Base-by-base conservation (phyloP, 768 basidiomycete genomes). In the Phlebiopsis flavidoalba region DNA sequence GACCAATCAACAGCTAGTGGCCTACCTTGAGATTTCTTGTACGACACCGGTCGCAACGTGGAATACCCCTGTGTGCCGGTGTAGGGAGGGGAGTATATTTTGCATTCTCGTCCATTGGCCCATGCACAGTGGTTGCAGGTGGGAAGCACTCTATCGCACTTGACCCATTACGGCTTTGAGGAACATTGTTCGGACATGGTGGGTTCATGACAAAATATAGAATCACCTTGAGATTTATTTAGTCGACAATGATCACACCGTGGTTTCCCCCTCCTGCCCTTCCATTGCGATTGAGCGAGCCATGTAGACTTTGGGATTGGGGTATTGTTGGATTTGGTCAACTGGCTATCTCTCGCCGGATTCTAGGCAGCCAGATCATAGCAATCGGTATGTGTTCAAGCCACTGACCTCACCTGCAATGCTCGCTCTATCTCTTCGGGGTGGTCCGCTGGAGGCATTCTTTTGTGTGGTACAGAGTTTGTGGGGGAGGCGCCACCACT, bases 11-110 rank as follows among this genome's bases (percentile, higher is more conserved):
- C 24, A 26, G 24, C 12, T 5, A 51, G 33, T 51, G 35, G 40
- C 35, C 15, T 43, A 87, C 87, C 74, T 88, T 89, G 31, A 88
- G 75, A 70, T 88, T 89, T 68, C 77, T 78, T 45, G 77, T 72
- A 21, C 87, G 85, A 73, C 87, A 89, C 46, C 83, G 79, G 76
- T 89, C 87, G 61, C 87, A 89, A 59, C 87, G 77, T 33, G 87
- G 87, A 61, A 89, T 88, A 22, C 87, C 87, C 60, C 87, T 80
- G 70, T 89, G 87, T 43, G 87, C 88, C 46, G 87, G 88, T 3
- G 87, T 89, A 19, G 87, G 87, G 48, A 89, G 72, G 57, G 87
- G 87, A 10, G 87, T 88, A 72, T 89, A 89, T 70, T 80, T n/a
- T 82, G 73, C 87, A 89, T 61, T 86, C 84, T 62, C 81, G 75